These are phyloP conservation scores for Aspergillus luchuensis DNA, from an alignment of 2,329 filamentous ascomycete genomes.

Conservation along the genomic window DNA sequence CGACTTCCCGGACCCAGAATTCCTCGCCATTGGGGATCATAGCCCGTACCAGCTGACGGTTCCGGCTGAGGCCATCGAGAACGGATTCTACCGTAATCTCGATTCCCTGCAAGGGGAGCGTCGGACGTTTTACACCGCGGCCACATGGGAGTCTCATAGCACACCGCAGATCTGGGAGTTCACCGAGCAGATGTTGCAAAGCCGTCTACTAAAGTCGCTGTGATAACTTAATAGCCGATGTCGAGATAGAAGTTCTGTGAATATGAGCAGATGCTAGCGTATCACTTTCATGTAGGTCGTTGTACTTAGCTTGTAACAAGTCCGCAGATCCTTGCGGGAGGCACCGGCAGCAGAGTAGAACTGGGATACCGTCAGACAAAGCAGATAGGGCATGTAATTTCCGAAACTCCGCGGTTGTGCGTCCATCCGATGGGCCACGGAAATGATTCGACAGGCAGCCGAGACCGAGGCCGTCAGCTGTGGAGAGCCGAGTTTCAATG, in stretches of 20 bases:
- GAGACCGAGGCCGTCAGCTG: neutral
- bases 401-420: no score
- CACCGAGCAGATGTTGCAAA: constrained; percentile 1
- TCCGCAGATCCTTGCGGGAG: no score
- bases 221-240: neutral
- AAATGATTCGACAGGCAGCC: no score
- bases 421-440: no score
- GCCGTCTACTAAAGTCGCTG: neutral
- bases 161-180: constrained; percentile 4
- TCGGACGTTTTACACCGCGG: constrained; percentile 44
- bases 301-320: no score
- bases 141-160: neutral
- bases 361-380: no score
- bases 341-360: no score
- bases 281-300: no score
- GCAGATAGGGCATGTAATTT: no score
- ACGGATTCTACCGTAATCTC: constrained; percentile 40
- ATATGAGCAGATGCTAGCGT: no score
- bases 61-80: constrained; percentile 28
- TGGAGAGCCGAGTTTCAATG: no score
- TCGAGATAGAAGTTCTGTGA: neutral
- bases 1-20: constrained; percentile 10
- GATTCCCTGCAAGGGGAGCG: constrained; percentile 42
- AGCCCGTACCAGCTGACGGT: constrained; percentile 33
- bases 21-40: constrained; percentile 23